Base-by-base conservation (phyloP, 768 basidiomycete species). In the Krasilnikovozyma curviuscula region DNA sequence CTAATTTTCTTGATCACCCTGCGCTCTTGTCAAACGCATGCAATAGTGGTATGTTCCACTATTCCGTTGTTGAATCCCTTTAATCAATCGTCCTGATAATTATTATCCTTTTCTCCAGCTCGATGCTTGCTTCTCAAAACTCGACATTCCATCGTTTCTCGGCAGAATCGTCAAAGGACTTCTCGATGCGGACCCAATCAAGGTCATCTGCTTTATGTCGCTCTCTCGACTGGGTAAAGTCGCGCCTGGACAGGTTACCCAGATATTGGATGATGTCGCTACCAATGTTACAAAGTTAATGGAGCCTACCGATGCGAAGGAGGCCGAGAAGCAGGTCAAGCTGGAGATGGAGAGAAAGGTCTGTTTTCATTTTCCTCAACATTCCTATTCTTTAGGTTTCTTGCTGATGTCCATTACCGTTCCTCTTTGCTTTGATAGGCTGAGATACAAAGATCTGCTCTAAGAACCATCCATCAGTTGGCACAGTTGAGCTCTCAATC, bases 141-240 rank as follows among this genome's bases (percentile, higher is more conserved):
- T 98, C 40, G 89, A 93, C 59, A 69, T 93, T 18, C 76, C 82
- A 54, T 77, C 80, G 37, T 88, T 91, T 70, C 71, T 95, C 21
- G 72, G 70, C 21, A 74, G 78, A 39, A 79, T 95, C 39, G 71
- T 91, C 42, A 73, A 75, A 1, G 89, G 85, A 1, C 74, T 97
- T 12, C 69, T 72, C 2, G 93, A 98, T 62, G 79, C 81, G 46
- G 88, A 97, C 62, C 93, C 97, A 62, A 83, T 98, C 70, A 95
- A 95, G 65, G 85, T 95, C 39, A 76, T 95, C 50, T 86, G 79
- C 44, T 84, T 91, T 64, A 83, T 98, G 76, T 81, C 91, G 69
- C 73, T 97, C 32, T 83, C 85, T 70, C 78, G 88, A 9, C 75
- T 97, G 14, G 76, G 85, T 7, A 79, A 82, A 56, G 73, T 88